A percentile compares a stretch with the other conserved stretches of the same genome.
Evolutionary conservation across 164 flowering plant species (phyloP).

Genomic region (Piper betle): DNA sequence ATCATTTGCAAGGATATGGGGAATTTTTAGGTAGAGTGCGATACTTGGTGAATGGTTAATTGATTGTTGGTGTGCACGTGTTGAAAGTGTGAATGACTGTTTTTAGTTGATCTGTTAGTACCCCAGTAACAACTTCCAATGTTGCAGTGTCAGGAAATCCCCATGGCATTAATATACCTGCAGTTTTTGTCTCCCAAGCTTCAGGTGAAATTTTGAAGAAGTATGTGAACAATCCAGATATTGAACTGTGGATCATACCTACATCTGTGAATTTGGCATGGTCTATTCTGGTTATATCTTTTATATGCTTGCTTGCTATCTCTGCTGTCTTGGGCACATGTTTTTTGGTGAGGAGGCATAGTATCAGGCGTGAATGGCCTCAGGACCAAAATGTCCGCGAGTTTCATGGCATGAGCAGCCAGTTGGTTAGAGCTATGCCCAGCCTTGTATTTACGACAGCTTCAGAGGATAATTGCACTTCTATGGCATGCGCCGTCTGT

Average conservation of each 20-base stretch:
- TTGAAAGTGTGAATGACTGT: too few species aligned
- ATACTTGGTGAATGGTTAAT: too few species aligned
- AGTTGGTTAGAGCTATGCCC: slow-evolving; percentile 90
- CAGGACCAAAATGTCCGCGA: slow-evolving; percentile 43
- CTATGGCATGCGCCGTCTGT: slow-evolving; percentile 87
- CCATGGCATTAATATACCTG: slow-evolving; percentile 66
- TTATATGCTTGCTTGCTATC: slow-evolving; percentile 81
- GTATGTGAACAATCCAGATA: slow-evolving; percentile 35
- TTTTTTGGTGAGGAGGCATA: slow-evolving; percentile 82
- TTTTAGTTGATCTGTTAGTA: background rate
- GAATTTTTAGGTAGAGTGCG: too few species aligned
- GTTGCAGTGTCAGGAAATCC: slow-evolving; percentile 90
- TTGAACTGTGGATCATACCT: slow-evolving; percentile 66
- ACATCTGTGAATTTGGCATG: slow-evolving; percentile 80
- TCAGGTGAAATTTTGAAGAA: slow-evolving; percentile 49
- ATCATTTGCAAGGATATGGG: too few species aligned
- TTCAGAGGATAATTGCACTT: slow-evolving; percentile 73
- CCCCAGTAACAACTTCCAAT: background rate
- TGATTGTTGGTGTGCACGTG: too few species aligned
- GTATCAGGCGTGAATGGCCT: slow-evolving; percentile 62
- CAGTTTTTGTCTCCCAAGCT: slow-evolving; percentile 64
- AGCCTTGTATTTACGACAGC: slow-evolving; percentile 77
- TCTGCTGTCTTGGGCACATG: slow-evolving; percentile 89
- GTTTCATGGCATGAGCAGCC: slow-evolving; percentile 92
- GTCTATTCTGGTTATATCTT: slow-evolving; percentile 92